Conservation (phyloP, 2,329 filamentous ascomycete genomes). For the Coniella vitis region DNA sequence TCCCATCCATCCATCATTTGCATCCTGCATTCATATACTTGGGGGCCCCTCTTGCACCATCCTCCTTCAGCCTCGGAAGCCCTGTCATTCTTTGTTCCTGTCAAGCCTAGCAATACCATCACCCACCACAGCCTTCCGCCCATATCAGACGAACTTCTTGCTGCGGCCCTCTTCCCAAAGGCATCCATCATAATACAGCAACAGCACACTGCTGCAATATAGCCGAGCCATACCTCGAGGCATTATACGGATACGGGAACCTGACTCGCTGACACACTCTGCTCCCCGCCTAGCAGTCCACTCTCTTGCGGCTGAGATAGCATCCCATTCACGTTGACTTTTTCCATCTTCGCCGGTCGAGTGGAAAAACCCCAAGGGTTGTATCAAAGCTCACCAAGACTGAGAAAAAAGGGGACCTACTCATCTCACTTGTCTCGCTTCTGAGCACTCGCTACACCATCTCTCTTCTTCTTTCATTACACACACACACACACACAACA, state of each 20-base stretch:
- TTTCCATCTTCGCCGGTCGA: conserved; percentile 3
- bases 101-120: conserved; percentile 1
- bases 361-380: conserved; percentile 19
- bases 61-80: neutral
- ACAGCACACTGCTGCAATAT: conserved; percentile 3
- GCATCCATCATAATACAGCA: conserved; percentile 9
- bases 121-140: conserved; percentile 1
- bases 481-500: conserved; percentile 17
- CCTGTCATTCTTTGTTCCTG: conserved; percentile 9
- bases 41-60: neutral
- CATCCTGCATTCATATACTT: too few species aligned
- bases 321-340: too few species aligned
- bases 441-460: conserved; percentile 5
- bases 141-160: conserved; percentile 3
- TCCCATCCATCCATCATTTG: neutral
- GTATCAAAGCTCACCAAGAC: conserved; percentile 22
- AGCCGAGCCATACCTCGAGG: conserved; percentile 15
- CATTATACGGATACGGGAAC: neutral
- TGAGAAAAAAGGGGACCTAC: neutral
- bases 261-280: conserved; percentile 6
- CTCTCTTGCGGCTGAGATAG: too few species aligned
- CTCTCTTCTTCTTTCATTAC: conserved; percentile 14
- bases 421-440: neutral
- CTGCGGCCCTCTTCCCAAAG: neutral
- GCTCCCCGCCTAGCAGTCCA: too few species aligned